Evolutionary conservation across 2,329 filamentous ascomycete genomes (phyloP), one percentile per base, ranked within the genome.

Genomic region (Ceratocystis colombiana): DNA sequence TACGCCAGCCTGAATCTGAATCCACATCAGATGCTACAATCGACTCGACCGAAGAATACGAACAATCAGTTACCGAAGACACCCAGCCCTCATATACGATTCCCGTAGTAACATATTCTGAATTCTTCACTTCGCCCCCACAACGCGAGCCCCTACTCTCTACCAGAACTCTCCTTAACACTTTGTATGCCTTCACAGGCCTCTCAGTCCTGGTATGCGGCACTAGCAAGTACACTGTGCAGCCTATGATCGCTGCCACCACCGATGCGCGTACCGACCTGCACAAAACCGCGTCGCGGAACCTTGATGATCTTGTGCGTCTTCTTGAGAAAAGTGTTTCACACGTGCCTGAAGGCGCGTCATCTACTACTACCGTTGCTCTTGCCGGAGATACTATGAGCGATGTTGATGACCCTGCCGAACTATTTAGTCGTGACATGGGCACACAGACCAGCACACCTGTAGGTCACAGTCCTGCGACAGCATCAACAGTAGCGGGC

Each of bases 371-470:
- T 5, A n/a, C 53, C 10, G n/a, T 61, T 64, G 46, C 67, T 17
- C 69, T 70, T 53, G 71, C 72, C 65, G 73, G 73, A 41, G 77
- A 77, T 68, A 71, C 73, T 55, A 74, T 74, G n/a, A 80, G 77
- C 71, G 80, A 79, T 30, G 79, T 77, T 67, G 82, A 82, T 68
- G 85, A 87, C 71, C 89, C 89, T 0, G 85, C 87, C 0, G 89
- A 93, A 74, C 82, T 92, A 69, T 94, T 90, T 75, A 88, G 92
- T 74, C 84, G 88, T 59, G 89, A 94, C 72, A 82, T 90, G 68
- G 88, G 88, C 69, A 88, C 89, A 0, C 89, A 94, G 74, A 94
- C 89, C 0, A 85, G 84, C 25, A 71, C 72, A 59, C 71, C 73
- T 64, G 10, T 30, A 15, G 25, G 30, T 22, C 33, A 59, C 71